These are phyloP conservation scores for Mycena chlorophos DNA, from an alignment of 768 basidiomycete species.

Conservation along the genomic window DNA sequence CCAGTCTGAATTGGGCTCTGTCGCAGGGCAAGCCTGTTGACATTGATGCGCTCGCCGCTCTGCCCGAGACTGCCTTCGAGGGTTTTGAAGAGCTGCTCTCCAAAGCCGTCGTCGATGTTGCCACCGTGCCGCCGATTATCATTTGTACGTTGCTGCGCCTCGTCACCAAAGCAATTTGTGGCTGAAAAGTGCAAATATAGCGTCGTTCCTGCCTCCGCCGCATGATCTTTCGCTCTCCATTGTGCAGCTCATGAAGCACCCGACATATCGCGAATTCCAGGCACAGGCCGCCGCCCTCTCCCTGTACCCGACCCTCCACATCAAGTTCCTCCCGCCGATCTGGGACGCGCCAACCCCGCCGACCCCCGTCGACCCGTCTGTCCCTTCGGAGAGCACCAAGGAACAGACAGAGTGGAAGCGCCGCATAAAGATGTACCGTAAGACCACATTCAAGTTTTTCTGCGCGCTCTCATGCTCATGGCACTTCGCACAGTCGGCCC, in stretches of 20 bases:
- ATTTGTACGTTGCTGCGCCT: conserved; percentile 72
- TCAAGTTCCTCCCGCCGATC: conserved; percentile 76
- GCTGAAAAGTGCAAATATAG: too few species aligned
- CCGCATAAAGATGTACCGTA: conserved; percentile 83
- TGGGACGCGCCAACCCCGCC: conserved; percentile 62
- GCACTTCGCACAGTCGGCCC: conserved; percentile 61
- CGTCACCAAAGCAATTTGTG: too few species aligned
- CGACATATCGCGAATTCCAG: conserved; percentile 72
- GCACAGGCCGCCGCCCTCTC: conserved; percentile 71
- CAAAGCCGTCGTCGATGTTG: conserved; percentile 53
- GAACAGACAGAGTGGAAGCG: conserved; percentile 67
- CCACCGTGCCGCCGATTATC: conserved; percentile 57
- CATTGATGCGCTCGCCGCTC: conserved; percentile 60
- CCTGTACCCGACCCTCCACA: conserved; percentile 65
- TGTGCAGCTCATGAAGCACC: conserved; percentile 78
- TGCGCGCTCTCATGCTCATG: background rate
- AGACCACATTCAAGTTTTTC: conserved; percentile 34
- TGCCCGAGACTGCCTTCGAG: conserved; percentile 59
- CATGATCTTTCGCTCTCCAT: conserved; percentile 70
- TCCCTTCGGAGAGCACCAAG: conserved; percentile 43
- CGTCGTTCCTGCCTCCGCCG: conserved; percentile 79
- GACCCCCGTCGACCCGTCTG: conserved; percentile 47
- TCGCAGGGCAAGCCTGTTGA: conserved; percentile 64
- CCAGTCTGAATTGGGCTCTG: conserved; percentile 67
- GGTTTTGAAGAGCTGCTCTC: conserved; percentile 69